Conservation (phyloP, 2,329 filamentous ascomycete genomes). For the Tolypocladium tropicale region DNA sequence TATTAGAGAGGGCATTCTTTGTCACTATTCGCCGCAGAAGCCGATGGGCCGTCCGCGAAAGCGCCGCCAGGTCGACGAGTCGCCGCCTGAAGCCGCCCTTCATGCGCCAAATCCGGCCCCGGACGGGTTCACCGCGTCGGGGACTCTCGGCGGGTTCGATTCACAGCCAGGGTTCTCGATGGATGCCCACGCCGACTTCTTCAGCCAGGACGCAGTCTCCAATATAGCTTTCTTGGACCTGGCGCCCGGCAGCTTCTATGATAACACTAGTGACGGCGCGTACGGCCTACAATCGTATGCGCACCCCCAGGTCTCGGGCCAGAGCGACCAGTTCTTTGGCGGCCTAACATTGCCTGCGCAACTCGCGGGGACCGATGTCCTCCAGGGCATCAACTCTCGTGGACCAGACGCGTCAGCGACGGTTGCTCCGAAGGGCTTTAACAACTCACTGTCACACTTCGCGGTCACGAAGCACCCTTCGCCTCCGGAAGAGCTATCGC, state of each 20-base stretch:
- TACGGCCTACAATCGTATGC: slow-evolving; percentile 1
- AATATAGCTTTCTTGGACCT: slow-evolving; percentile 28
- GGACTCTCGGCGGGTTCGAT: neutral
- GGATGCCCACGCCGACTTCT: slow-evolving; percentile 24
- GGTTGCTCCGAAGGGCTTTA: slow-evolving; percentile 18
- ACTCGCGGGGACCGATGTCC: slow-evolving; percentile 16
- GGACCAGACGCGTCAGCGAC: slow-evolving; percentile 16
- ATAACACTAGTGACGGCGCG: slow-evolving; percentile 7
- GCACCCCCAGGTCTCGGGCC: slow-evolving; percentile 7
- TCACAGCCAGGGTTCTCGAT: slow-evolving; percentile 6
- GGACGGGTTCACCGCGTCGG: neutral
- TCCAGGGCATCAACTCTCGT: slow-evolving; percentile 21
- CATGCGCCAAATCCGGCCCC: neutral
- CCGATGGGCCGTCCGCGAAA: slow-evolving; percentile 57
- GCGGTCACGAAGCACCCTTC: slow-evolving; percentile 11
- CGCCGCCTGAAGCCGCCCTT: neutral
- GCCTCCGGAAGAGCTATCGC: slow-evolving; percentile 8
- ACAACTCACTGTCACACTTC: slow-evolving; percentile 14
- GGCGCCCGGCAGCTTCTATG: slow-evolving; percentile 15
- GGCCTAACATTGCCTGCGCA: slow-evolving; percentile 5
- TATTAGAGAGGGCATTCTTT: slow-evolving; percentile 42
- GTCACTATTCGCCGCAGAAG: slow-evolving; percentile 55
- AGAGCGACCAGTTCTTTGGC: slow-evolving; percentile 2
- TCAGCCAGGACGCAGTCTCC: slow-evolving; percentile 15
- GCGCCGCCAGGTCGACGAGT: slow-evolving; percentile 28